Evolutionary conservation across 805 yeast genomes (phyloP).

Genomic region (Hanseniaspora taiwanica): DNA sequence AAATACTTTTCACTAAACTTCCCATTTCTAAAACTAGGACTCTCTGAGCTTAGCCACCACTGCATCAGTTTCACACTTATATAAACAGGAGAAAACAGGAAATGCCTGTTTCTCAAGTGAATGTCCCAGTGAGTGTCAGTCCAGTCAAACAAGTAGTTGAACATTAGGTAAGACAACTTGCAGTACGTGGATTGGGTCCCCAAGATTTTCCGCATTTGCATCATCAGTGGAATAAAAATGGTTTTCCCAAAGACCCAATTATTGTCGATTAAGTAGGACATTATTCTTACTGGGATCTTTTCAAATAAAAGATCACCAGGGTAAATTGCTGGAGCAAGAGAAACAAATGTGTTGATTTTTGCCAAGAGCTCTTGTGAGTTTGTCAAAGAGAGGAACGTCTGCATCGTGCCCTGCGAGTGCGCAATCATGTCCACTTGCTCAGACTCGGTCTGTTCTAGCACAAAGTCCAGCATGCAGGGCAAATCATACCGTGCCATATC

Average conservation of each 20-base stretch:
- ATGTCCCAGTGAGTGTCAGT: constrained; percentile 64
- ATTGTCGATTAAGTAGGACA: constrained; percentile 37
- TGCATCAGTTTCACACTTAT: constrained; percentile 71
- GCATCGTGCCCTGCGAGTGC: constrained; percentile 93
- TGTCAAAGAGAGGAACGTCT: constrained; percentile 57
- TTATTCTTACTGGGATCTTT: constrained; percentile 46
- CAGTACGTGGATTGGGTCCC: constrained; percentile 40
- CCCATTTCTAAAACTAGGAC: constrained; percentile 29
- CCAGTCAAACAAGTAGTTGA: constrained; percentile 83
- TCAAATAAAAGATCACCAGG: constrained; percentile 67
- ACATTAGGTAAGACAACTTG: constrained; percentile 61
- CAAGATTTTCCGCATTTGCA: constrained; percentile 38
- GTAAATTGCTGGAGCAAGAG: constrained; percentile 83
- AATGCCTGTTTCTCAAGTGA: constrained; percentile 54
- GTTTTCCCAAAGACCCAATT: constrained; percentile 58
- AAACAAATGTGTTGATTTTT: constrained; percentile 54
- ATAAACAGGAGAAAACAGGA: constrained; percentile 74
- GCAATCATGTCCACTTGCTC: constrained; percentile 50
- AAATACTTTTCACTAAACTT: constrained; percentile 28
- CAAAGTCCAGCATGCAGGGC: constrained; percentile 55
- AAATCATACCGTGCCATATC: constrained; percentile 73
- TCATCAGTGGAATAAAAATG: constrained; percentile 69
- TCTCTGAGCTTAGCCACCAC: constrained; percentile 65
- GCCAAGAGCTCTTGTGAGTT: constrained; percentile 29
- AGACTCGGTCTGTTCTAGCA: constrained; percentile 28